These are phyloP conservation scores for Xylariaceae sp. DNA, from an alignment of 2,329 filamentous ascomycete species.

Conservation along the genomic window DNA sequence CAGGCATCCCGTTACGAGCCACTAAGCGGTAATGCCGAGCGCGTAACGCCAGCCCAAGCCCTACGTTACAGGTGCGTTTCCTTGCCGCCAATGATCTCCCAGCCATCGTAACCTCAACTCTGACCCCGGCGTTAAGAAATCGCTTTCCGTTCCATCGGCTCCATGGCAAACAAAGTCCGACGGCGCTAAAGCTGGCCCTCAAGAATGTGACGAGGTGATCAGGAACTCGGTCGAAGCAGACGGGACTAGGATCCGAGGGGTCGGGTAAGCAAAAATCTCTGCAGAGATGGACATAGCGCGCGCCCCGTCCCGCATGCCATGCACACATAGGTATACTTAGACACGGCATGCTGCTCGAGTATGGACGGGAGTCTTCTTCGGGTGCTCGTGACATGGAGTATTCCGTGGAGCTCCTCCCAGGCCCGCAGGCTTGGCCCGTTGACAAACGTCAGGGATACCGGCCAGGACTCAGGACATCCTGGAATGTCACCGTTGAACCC, in stretches of 20 bases:
- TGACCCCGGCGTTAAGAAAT: not conserved
- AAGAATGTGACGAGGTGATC: not conserved
- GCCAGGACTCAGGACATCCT: not conserved
- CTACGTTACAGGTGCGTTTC: too few relatives aligned
- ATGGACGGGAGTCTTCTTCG: conserved; percentile 2
- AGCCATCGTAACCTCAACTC: too few relatives aligned
- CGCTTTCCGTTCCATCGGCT: not conserved
- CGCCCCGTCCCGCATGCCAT: not conserved
- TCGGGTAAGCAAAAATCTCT: not conserved
- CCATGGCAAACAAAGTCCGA: not conserved
- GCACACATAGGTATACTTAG: not conserved
- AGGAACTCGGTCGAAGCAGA: not conserved
- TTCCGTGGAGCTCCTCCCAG: not conserved
- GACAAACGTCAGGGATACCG: too few relatives aligned
- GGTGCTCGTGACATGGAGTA: not conserved
- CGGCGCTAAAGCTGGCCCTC: not conserved
- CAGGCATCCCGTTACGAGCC: not conserved
- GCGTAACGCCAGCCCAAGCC: too few relatives aligned
- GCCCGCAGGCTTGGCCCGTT: too few relatives aligned
- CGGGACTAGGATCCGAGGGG: not conserved
- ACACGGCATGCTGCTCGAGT: conserved; percentile 7
- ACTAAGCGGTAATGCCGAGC: too few relatives aligned
- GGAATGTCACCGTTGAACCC: not conserved
- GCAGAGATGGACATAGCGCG: not conserved
- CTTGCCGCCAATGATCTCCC: too few relatives aligned